A percentile compares a stretch with the other conserved stretches of the same genome.
Conservation (phyloP, 169 alveolate species). For the Cryptosporidium parvum region DNA sequence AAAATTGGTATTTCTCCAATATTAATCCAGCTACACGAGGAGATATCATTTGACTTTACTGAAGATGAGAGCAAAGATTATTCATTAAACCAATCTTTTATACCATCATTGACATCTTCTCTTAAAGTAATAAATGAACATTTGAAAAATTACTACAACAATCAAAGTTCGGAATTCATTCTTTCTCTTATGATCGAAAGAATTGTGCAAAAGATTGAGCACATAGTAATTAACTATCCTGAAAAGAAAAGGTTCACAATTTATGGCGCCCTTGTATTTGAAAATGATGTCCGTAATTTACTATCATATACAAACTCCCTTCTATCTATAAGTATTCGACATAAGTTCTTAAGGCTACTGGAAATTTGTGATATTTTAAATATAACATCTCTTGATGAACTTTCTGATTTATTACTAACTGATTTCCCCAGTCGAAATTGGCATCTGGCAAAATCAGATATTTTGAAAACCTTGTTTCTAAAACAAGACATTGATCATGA, state of each 20-base stretch:
- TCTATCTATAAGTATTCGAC: constrained; percentile 67
- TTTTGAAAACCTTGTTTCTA: constrained; percentile 26
- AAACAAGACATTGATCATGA: constrained; percentile 50
- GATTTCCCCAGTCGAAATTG: constrained; percentile 74
- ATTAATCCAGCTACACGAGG: constrained; percentile 52
- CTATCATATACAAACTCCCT: constrained; percentile 66
- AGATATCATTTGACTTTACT: constrained; percentile 31
- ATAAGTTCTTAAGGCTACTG: constrained; percentile 45
- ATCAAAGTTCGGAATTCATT: constrained; percentile 47
- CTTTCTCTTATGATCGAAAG: constrained; percentile 73
- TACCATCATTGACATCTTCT: constrained; percentile 49
- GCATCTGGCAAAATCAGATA: constrained; percentile 52
- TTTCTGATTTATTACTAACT: constrained; percentile 37
- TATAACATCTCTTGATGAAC: constrained; percentile 58
- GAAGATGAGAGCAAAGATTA: constrained; percentile 71
- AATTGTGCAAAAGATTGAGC: constrained; percentile 63
- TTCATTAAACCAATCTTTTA: constrained; percentile 51
- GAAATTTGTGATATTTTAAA: constrained; percentile 68
- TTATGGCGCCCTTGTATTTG: constrained; percentile 73
- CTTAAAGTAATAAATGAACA: constrained; percentile 62
- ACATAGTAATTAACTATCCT: constrained; percentile 55
- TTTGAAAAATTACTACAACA: constrained; percentile 47
- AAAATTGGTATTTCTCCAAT: constrained; percentile 62
- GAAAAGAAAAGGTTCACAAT: constrained; percentile 60
- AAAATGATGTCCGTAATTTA: constrained; percentile 61